These are phyloP conservation scores for Arthrobotrys megalospora DNA, from an alignment of 2,329 filamentous ascomycete species.

Conservation along the genomic window DNA sequence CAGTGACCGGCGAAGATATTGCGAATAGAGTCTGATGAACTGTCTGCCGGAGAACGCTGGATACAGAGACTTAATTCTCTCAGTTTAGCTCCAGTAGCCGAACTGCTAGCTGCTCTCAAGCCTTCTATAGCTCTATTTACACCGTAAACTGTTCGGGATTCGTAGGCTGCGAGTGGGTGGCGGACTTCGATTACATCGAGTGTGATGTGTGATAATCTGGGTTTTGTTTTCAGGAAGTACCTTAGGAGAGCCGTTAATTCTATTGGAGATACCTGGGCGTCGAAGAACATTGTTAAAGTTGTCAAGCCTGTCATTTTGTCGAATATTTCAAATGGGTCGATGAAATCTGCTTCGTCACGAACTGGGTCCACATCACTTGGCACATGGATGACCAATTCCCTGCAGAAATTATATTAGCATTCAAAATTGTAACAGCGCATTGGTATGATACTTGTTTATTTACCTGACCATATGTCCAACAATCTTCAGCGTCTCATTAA, in stretches of 20 bases:
- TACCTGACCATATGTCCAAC: constrained; percentile 54
- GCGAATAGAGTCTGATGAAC: constrained; percentile 1
- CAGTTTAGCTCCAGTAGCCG: background rate
- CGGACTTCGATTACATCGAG: constrained; percentile 33
- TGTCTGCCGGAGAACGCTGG: background rate
- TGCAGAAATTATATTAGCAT: background rate
- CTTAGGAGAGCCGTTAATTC: constrained; percentile 36
- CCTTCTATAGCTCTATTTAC: constrained; percentile 6
- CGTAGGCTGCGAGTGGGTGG: constrained; percentile 39
- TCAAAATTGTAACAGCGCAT: no score
- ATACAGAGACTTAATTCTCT: constrained; percentile 34
- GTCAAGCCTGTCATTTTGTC: constrained; percentile 46
- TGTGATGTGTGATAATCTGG: constrained; percentile 21
- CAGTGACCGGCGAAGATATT: constrained; percentile 39
- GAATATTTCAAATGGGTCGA: constrained; percentile 44
- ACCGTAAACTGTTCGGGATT: constrained; percentile 43
- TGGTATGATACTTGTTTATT: background rate
- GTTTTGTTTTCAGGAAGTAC: constrained; percentile 43
- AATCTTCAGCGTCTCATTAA: constrained; percentile 38
- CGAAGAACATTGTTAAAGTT: constrained; percentile 47
- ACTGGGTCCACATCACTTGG: constrained; percentile 28
- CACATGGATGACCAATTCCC: constrained; percentile 53
- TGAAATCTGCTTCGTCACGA: constrained; percentile 38
- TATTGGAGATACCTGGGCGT: background rate
- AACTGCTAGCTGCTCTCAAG: background rate